Conservation (phyloP, 2,329 filamentous ascomycete species). For the Claviceps fusiformis region DNA sequence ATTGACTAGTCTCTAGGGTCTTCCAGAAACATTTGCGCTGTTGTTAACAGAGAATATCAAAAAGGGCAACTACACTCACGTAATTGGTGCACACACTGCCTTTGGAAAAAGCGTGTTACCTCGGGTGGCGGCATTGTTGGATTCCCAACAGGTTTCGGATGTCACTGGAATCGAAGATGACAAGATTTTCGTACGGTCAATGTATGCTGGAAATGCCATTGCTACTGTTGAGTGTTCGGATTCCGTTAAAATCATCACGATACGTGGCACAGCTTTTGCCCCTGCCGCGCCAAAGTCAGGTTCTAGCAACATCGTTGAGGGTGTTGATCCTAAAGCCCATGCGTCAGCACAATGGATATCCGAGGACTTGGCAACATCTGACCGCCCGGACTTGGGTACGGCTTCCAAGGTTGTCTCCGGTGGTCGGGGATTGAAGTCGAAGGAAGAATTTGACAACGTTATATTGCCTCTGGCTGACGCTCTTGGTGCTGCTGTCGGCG, state of each 20-base stretch:
- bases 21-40: conserved; percentile 90
- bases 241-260: conserved; percentile 73
- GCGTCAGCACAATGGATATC: conserved; percentile 76
- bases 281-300: conserved; percentile 58
- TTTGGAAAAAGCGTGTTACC: conserved; percentile 95
- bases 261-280: conserved; percentile 85
- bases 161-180: conserved; percentile 77
- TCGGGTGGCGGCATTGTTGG: conserved; percentile 78
- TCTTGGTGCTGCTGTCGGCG: conserved; percentile 88
- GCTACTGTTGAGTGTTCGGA: conserved; percentile 88
- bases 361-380: conserved; percentile 83
- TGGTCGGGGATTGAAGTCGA: conserved; percentile 89
- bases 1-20: conserved; percentile 39
- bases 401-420: conserved; percentile 83
- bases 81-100: conserved; percentile 80
- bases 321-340: conserved; percentile 67
- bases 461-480: conserved; percentile 89
- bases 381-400: conserved; percentile 86
- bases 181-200: conserved; percentile 89
- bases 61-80: conserved; percentile 84
- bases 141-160: conserved; percentile 88
- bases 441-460: conserved; percentile 88
- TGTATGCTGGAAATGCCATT: conserved; percentile 96
- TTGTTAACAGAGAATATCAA: conserved; percentile 93
- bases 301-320: conserved; percentile 64